Evolutionary conservation across 495 filamentous ascomycete species (phyloP).

Genomic region (Podospora bellae-mahoneyi): DNA sequence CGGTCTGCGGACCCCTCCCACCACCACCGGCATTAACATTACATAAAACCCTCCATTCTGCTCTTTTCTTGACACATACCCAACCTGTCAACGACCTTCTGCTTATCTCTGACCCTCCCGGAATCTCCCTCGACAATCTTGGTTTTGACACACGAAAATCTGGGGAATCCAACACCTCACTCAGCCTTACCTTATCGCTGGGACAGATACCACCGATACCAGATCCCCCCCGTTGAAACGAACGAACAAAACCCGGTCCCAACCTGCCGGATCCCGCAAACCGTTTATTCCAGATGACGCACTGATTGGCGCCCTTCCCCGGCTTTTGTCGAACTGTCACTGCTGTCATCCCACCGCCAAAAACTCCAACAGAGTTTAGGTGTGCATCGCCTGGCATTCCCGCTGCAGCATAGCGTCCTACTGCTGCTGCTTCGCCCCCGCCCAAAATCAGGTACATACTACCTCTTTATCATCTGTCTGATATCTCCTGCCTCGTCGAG

Average conservation of each 20-base stretch:
- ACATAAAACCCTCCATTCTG: conserved; percentile 53
- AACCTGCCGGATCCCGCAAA: conserved; percentile 45
- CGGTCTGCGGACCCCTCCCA: conserved; percentile 35
- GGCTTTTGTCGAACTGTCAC: conserved; percentile 19
- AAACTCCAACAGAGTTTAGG: not conserved
- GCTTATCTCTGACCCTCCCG: conserved; percentile 42
- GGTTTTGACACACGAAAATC: conserved; percentile 35
- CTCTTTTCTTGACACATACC: conserved; percentile 47
- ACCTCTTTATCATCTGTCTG: not conserved
- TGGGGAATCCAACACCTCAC: conserved; percentile 27
- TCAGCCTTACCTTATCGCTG: conserved; percentile 34
- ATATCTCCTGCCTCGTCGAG: not conserved
- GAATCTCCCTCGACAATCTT: conserved; percentile 38
- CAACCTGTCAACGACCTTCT: conserved; percentile 43
- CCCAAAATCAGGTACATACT: not conserved
- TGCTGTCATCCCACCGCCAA: conserved; percentile 17
- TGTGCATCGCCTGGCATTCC: not conserved
- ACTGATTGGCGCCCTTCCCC: conserved; percentile 45
- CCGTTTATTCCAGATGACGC: conserved; percentile 47
- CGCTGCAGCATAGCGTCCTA: conserved; percentile 2
- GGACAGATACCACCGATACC: conserved; percentile 13
- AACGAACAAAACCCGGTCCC: conserved; percentile 30
- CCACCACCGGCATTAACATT: conserved; percentile 46
- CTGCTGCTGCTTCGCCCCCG: not conserved
- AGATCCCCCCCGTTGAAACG: not conserved